Percentiles rank a stretch among this genome's conserved stretches.
These are phyloP conservation scores for Sphagnurus paluster DNA, from an alignment of 1,284 basidiomycete genomes.

Conservation along the genomic window DNA sequence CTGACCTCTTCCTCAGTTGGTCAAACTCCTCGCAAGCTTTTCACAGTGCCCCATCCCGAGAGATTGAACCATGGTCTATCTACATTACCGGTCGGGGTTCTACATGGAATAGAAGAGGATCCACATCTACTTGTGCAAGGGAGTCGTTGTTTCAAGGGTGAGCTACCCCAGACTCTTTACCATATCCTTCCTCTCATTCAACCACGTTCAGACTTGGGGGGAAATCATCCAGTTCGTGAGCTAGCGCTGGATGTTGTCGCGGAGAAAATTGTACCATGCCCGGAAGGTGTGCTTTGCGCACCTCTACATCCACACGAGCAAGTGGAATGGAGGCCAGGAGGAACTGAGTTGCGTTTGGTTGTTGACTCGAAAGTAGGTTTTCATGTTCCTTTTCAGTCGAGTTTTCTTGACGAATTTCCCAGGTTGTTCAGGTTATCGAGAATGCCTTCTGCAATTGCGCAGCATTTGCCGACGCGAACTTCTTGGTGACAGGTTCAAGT, in stretches of 20 bases:
- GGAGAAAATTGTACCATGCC: constrained; percentile 66
- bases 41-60: constrained; percentile 77
- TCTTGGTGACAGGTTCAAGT: constrained; percentile 74
- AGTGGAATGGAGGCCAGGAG: constrained; percentile 60
- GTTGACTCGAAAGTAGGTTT: constrained; percentile 62
- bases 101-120: constrained; percentile 83
- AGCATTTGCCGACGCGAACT: constrained; percentile 70
- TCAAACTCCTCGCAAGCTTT: constrained; percentile 90
- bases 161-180: constrained; percentile 7
- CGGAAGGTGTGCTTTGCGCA: constrained; percentile 56
- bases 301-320: constrained; percentile 67
- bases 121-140: constrained; percentile 63
- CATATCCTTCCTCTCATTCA: constrained; percentile 15
- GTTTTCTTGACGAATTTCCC: constrained; percentile 6
- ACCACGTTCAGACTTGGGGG: constrained; percentile 47
- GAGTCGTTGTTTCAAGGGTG: constrained; percentile 59
- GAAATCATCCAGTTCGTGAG: constrained; percentile 44
- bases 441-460: constrained; percentile 74
- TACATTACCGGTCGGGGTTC: constrained; percentile 66
- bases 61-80: constrained; percentile 71
- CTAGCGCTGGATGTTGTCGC: constrained; percentile 58
- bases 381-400: constrained; percentile 11
- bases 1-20: constrained; percentile 57
- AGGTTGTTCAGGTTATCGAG: constrained; percentile 78
- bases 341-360: constrained; percentile 58